phyloP scores from a whole-genome alignment of 805 yeast genomes.

The Monosporozyma siamensis region DNA sequence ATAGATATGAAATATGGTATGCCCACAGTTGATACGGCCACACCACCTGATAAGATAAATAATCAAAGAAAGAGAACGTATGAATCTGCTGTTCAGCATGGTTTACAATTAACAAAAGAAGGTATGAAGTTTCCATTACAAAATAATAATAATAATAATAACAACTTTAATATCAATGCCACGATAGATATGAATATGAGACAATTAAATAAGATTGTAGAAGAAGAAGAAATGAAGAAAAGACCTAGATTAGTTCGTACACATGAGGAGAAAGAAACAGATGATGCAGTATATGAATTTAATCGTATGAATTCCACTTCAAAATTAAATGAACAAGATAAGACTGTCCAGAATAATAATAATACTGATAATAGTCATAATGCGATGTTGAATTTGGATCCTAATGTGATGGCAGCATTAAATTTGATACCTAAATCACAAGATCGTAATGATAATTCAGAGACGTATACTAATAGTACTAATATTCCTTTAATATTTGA shows the following conservation, averaged over 20 bases:
- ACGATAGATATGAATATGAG: not conserved
- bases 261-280: not conserved
- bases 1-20: too few relatives aligned
- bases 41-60: not conserved
- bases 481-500: conserved; percentile 4
- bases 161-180: not conserved
- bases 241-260: not conserved
- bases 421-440: conserved; percentile 2
- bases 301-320: not conserved
- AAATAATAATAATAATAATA: not conserved
- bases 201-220: not conserved
- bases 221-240: not conserved
- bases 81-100: not conserved
- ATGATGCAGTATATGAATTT: not conserved
- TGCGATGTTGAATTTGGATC: conserved; percentile 21
- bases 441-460: not conserved
- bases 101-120: too few relatives aligned
- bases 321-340: not conserved
- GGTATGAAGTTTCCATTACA: too few relatives aligned
- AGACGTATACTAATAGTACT: not conserved
- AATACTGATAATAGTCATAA: conserved; percentile 11
- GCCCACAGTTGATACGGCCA: not conserved
- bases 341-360: not conserved
- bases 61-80: not conserved
- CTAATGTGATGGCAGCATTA: conserved; percentile 24